Evolutionary conservation across 2,329 filamentous ascomycete species (phyloP), one percentile per base, ranked within the genome.

Genomic region (Sporothrix mexicana): DNA sequence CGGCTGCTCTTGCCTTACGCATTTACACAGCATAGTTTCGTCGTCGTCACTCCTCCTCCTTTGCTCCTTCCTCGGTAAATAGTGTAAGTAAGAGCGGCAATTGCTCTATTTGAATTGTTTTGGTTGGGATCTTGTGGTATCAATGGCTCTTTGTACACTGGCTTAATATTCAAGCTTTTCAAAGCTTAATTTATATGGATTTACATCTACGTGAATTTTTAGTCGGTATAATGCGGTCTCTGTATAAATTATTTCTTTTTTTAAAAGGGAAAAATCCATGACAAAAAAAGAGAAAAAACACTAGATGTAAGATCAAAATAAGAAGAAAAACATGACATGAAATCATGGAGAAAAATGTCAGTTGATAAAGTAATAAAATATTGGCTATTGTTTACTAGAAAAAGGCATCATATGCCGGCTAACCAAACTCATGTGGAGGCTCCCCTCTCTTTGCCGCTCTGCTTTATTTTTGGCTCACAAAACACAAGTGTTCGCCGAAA

Each of bases 1-100:
- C 55, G 69, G 69, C 45, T 64, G 69, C 57, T 64, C 69, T 53
- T 71, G 57, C 69, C 69, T 70, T 47, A 17, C 30, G 23, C 15
- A 57, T 36, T 36, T 59, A 17, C 25, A 15, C 25, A 59, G 20
- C 30, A 36, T 59, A 36, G 20, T 36, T 59, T 25, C 13, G 25
- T 12, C 55, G 25, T 59, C 25, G 55, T 59, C 41, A 49, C 15
- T 25, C n/a, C 25, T 25, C n/a, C 25, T 23, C 25, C 9, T 30
- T 59, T 25, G 25, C 25, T 59, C 55, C 23, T 45, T 59, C 20
- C 41, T 41, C 30, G 7, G 30, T 36, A 4, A 36, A 36, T 36
- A 1, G 30, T 36, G 3, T 4, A 36, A 36, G 5, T 36, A 36
- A 36, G 7, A 36, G 7, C 30, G 30, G 30, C 30, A 36, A 36